Evolutionary conservation across 1,284 basidiomycete species (phyloP).

Genomic region (Ustilago curta): DNA sequence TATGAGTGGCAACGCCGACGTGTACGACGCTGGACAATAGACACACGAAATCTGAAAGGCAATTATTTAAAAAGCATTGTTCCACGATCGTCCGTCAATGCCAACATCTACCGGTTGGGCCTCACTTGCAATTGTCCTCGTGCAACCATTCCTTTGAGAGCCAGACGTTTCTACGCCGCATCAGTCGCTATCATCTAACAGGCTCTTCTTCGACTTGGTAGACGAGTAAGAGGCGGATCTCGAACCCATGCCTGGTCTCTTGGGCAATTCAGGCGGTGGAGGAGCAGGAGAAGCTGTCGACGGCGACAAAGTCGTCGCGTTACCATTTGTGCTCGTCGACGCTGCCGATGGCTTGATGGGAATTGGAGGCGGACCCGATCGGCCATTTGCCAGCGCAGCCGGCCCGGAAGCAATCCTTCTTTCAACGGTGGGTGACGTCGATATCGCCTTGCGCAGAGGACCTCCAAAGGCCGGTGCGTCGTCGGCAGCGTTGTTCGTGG

Average conservation of each 20-base stretch:
- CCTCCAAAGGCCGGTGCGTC: conserved; percentile 3
- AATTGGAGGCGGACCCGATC: conserved; percentile 38
- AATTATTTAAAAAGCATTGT: not conserved
- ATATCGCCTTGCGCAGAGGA: conserved; percentile 27
- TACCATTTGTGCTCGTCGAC: not conserved
- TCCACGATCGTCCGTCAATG: not conserved
- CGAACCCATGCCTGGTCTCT: conserved; percentile 38
- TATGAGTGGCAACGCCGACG: conserved; percentile 49
- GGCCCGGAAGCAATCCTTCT: conserved; percentile 35
- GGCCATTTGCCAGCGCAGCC: conserved; percentile 10
- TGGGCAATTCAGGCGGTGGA: conserved; percentile 38
- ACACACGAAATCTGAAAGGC: conserved; percentile 3
- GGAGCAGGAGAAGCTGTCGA: conserved; percentile 6
- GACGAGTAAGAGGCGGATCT: conserved; percentile 45
- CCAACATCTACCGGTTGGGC: not conserved
- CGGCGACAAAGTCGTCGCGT: not conserved
- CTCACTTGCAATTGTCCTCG: not conserved
- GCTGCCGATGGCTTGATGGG: conserved; percentile 34
- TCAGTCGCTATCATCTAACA: conserved; percentile 50
- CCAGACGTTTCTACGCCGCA: not conserved
- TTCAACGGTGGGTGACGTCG: conserved; percentile 31
- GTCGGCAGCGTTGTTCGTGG: not conserved
- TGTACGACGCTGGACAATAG: conserved; percentile 53
- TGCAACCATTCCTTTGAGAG: not conserved
- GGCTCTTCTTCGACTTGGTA: conserved; percentile 39